A percentile compares a stretch with the other conserved stretches of the same genome.
Conservation (phyloP, 257 asterid species). For the Ballota nigra region DNA sequence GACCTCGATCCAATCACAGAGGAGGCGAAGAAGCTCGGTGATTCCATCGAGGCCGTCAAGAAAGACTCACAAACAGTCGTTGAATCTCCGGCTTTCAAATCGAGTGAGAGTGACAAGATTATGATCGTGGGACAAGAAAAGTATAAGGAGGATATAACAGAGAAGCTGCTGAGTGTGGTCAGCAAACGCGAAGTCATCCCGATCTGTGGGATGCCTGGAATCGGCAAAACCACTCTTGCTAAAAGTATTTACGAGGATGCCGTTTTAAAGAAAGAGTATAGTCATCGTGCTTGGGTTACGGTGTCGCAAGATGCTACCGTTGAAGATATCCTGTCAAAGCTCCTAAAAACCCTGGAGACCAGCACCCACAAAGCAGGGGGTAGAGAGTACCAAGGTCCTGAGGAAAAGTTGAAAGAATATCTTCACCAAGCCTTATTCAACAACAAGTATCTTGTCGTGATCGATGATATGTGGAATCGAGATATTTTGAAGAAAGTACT, state of each 20-base stretch:
- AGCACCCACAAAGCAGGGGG: neutral
- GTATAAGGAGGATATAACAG: neutral
- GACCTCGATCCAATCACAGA: neutral
- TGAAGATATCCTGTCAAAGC: neutral
- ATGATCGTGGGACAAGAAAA: constrained; percentile 6
- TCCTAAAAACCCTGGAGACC: neutral
- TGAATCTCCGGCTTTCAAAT: neutral
- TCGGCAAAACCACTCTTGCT: constrained; percentile 45
- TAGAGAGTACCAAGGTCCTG: neutral
- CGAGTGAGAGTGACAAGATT: neutral
- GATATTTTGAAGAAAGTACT: constrained; percentile 12
- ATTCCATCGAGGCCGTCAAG: neutral
- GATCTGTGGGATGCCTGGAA: constrained; percentile 34
- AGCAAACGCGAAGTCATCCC: neutral
- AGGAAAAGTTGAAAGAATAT: neutral
- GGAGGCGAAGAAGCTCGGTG: neutral
- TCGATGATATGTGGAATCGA: constrained; percentile 29
- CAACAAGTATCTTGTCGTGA: constrained; percentile 17
- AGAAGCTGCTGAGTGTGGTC: neutral
- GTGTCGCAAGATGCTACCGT: constrained; percentile 6
- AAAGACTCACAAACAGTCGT: neutral
- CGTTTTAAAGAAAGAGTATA: neutral
- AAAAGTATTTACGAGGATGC: constrained; percentile 19
- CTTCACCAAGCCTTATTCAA: neutral
- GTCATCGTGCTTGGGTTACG: constrained; percentile 36